Evolutionary conservation across 2,329 filamentous ascomycete species (phyloP).

Genomic region (Fusarium continuum): DNA sequence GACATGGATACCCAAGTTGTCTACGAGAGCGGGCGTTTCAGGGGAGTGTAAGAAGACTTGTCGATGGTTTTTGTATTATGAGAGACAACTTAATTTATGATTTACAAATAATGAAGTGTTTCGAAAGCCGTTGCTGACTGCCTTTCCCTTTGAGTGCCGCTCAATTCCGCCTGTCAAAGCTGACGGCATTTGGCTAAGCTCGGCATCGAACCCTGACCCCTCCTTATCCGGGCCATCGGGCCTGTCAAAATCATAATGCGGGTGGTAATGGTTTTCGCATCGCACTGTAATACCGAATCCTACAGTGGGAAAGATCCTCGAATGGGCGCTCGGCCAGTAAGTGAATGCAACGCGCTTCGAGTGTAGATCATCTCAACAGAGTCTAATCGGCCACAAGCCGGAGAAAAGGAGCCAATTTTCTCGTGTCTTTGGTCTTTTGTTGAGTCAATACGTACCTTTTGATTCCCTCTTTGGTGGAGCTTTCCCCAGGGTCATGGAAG

Average conservation of each 20-base stretch:
- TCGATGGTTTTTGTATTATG: too few relatives aligned
- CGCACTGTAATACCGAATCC: background rate
- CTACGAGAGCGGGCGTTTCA: slow-evolving; percentile 1
- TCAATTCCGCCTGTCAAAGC: slow-evolving; percentile 19
- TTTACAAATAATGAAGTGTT: background rate
- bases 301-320: background rate
- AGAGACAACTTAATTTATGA: too few relatives aligned
- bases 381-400: background rate
- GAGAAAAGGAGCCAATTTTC: slow-evolving; percentile 24
- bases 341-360: background rate
- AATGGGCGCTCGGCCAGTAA: background rate
- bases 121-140: background rate
- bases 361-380: slow-evolving; percentile 18
- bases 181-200: slow-evolving; percentile 34
- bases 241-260: background rate
- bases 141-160: background rate
- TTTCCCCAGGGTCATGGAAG: slow-evolving; percentile 12
- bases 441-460: slow-evolving; percentile 29
- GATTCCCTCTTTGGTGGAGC: slow-evolving; percentile 2
- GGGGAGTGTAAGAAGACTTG: background rate
- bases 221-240: slow-evolving; percentile 30
- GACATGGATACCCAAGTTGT: slow-evolving; percentile 26
- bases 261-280: background rate
- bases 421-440: slow-evolving; percentile 23
- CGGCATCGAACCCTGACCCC: slow-evolving; percentile 29